Evolutionary conservation across 495 filamentous ascomycete genomes (phyloP).

Genomic region (Cudoniella acicularis): DNA sequence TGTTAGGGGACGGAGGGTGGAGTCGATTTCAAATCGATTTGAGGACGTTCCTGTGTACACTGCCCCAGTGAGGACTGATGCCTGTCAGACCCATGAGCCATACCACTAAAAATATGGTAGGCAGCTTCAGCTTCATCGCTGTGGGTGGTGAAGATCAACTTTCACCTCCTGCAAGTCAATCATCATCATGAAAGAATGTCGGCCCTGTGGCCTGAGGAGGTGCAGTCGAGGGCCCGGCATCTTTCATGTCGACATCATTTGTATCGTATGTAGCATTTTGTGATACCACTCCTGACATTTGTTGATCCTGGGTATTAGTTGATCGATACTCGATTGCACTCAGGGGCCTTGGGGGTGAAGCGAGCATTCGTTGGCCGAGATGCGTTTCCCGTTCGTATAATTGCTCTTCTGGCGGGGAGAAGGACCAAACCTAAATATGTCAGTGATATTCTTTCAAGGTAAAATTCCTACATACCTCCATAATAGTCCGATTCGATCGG

Average conservation of each 20-base stretch:
- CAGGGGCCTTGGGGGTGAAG: conserved; percentile 16
- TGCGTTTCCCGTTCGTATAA: conserved; percentile 38
- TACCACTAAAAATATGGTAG: background rate
- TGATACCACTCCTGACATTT: conserved; percentile 15
- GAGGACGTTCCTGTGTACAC: background rate
- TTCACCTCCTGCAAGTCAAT: background rate
- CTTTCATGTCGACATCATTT: conserved; percentile 24
- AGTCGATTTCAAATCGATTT: background rate
- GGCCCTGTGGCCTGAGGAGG: conserved; percentile 19
- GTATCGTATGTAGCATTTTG: conserved; percentile 5
- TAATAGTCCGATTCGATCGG: conserved; percentile 77
- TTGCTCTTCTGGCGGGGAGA: conserved; percentile 75
- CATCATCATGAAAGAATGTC: conserved; percentile 46
- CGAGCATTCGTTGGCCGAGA: conserved; percentile 14
- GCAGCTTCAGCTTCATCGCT: background rate
- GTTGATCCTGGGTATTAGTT: conserved; percentile 14
- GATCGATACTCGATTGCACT: conserved; percentile 22
- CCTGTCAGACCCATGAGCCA: background rate
- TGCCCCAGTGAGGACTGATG: background rate
- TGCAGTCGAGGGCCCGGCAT: conserved; percentile 21
- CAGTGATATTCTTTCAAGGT: no score
- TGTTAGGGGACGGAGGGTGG: background rate
- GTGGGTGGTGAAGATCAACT: background rate
- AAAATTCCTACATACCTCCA: conserved; percentile 74
- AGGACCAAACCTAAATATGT: conserved; percentile 93